Conservation (phyloP, 176 grass and related monocot genomes). For the sorghum (Sorghum bicolor) region Sorghum_bicolor_NCBIv3 NC_012872.2:71220501-71221000, state of each 20-base stretch:
- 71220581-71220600: slow-evolving; percentile 51
- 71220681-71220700: slow-evolving; percentile 27
- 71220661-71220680: slow-evolving; percentile 75
- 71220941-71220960: slow-evolving; percentile 55
- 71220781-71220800: slow-evolving; percentile 85
- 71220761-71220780: slow-evolving; percentile 61
- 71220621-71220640: slow-evolving; percentile 62
- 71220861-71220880: neutral
- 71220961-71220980: slow-evolving; percentile 81
- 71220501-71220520: slow-evolving; percentile 83
- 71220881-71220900: neutral
- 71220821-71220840: neutral
- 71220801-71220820: slow-evolving; percentile 79
- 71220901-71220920: neutral
- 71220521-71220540: slow-evolving; percentile 73
- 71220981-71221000: slow-evolving; percentile 56
- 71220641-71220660: slow-evolving; percentile 39
- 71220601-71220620: slow-evolving; percentile 61
- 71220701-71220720: slow-evolving; percentile 61
- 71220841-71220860: slow-evolving; percentile 10
- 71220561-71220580: slow-evolving; percentile 69
- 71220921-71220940: neutral
- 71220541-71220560: slow-evolving; percentile 67
- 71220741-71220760: slow-evolving; percentile 87
- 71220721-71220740: slow-evolving; percentile 80